Conservation (phyloP, 164 flowering plant species). For the Annona cherimola region DNA sequence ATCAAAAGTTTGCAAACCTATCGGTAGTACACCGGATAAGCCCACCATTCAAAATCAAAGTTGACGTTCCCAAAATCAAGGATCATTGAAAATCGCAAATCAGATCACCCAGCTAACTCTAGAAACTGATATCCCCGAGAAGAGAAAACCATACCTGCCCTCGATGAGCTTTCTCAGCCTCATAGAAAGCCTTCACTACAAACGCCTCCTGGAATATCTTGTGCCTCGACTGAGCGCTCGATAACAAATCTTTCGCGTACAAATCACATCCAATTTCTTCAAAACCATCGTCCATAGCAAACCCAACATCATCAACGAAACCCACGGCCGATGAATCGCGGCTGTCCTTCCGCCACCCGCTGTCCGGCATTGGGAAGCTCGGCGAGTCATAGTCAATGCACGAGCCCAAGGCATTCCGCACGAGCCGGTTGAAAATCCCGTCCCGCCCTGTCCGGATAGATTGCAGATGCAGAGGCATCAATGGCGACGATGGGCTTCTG, state of each 20-base stretch:
- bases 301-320: slow-evolving; percentile 64
- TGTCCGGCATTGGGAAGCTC: slow-evolving; percentile 24
- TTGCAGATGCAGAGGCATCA: slow-evolving; percentile 22
- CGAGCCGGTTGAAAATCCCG: slow-evolving; percentile 66
- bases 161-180: slow-evolving; percentile 91
- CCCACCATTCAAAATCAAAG: background rate
- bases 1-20: too few relatives aligned
- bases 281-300: slow-evolving; percentile 63
- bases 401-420: slow-evolving; percentile 58
- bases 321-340: slow-evolving; percentile 19
- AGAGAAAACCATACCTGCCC: slow-evolving; percentile 63
- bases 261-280: slow-evolving; percentile 34
- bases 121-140: background rate
- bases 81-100: background rate
- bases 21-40: background rate
- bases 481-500: slow-evolving; percentile 47
- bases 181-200: slow-evolving; percentile 79
- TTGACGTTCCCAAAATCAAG: background rate
- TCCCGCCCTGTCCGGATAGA: slow-evolving; percentile 28
- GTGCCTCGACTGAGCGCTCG: slow-evolving; percentile 65
- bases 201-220: slow-evolving; percentile 61
- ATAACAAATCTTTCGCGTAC: slow-evolving; percentile 53
- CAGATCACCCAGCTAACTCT: background rate
- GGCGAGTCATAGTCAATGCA: slow-evolving; percentile 65
- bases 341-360: background rate